phyloP scores from a whole-genome alignment of 768 basidiomycete species.

The Tricholoma hemisulphureum region DNA sequence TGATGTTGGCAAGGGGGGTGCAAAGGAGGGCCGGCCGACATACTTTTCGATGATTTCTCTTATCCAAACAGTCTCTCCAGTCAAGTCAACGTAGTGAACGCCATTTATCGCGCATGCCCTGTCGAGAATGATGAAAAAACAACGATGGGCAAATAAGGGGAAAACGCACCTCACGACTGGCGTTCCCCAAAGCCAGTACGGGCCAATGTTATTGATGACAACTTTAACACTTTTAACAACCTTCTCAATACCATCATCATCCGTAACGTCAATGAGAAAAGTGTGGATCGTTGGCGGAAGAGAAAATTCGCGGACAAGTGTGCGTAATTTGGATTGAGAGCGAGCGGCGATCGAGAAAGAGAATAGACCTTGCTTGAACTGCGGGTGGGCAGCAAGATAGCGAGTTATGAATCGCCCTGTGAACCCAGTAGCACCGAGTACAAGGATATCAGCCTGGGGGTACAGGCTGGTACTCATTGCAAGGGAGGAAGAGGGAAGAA shows the following conservation, averaged over 20 bases:
- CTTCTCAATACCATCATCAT: constrained; percentile 49
- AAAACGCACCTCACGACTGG: constrained; percentile 62
- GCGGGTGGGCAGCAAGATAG: constrained; percentile 66
- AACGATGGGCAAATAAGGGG: too few species aligned
- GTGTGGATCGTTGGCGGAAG: constrained; percentile 43
- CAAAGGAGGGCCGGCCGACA: constrained; percentile 22
- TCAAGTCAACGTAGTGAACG: constrained; percentile 84
- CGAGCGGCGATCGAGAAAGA: constrained; percentile 72
- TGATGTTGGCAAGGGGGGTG: constrained; percentile 6
- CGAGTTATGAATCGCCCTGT: constrained; percentile 67
- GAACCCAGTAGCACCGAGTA: constrained; percentile 77
- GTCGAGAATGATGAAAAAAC: neutral
- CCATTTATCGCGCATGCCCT: constrained; percentile 74
- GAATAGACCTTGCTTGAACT: constrained; percentile 48
- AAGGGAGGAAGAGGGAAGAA: too few species aligned
- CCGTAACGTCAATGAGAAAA: constrained; percentile 60
- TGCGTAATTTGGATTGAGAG: constrained; percentile 59
- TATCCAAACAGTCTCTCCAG: constrained; percentile 72
- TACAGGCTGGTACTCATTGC: too few species aligned
- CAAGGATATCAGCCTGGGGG: constrained; percentile 50
- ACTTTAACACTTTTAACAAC: constrained; percentile 60
- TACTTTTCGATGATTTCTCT: constrained; percentile 58
- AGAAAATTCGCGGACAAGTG: constrained; percentile 45
- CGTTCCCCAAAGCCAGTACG: constrained; percentile 71
- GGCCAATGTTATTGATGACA: constrained; percentile 76